Conservation (phyloP, 2,329 filamentous ascomycete genomes). For the Alternaria triticimaculans region DNA sequence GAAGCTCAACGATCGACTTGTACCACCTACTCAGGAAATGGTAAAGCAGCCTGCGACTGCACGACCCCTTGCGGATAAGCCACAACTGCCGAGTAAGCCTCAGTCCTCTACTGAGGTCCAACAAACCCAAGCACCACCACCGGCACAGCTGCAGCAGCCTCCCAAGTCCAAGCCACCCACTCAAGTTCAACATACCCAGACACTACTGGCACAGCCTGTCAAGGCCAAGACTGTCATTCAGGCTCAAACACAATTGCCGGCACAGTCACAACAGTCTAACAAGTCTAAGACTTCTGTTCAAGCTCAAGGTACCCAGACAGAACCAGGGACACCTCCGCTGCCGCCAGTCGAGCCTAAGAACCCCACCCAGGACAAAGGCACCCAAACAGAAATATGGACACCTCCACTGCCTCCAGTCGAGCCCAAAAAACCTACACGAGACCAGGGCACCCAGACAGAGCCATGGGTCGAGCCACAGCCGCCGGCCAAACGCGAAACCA, state of each 20-base stretch:
- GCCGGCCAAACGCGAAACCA: not conserved
- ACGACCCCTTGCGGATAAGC: not conserved
- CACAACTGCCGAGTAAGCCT: not conserved
- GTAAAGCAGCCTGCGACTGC: not conserved
- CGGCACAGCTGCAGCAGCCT: not conserved
- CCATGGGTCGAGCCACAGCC: not conserved
- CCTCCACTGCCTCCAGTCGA: not conserved
- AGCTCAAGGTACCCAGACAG: not conserved
- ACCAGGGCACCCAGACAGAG: not conserved
- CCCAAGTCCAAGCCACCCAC: not conserved
- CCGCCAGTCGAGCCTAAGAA: not conserved
- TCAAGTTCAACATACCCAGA: not conserved
- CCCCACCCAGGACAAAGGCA: not conserved
- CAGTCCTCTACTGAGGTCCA: too few relatives aligned
- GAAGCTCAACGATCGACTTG: not conserved
- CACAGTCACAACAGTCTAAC: not conserved
- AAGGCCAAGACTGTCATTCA: not conserved
- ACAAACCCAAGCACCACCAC: not conserved
- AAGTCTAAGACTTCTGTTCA: not conserved
- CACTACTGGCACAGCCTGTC: not conserved
- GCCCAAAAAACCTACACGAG: not conserved
- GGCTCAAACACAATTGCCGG: not conserved
- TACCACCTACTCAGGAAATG: not conserved
- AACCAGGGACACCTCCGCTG: not conserved
- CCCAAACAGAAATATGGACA: not conserved